Base-by-base conservation (phyloP, 2,329 filamentous ascomycete genomes). In the Akanthomyces dipterigenus region DNA sequence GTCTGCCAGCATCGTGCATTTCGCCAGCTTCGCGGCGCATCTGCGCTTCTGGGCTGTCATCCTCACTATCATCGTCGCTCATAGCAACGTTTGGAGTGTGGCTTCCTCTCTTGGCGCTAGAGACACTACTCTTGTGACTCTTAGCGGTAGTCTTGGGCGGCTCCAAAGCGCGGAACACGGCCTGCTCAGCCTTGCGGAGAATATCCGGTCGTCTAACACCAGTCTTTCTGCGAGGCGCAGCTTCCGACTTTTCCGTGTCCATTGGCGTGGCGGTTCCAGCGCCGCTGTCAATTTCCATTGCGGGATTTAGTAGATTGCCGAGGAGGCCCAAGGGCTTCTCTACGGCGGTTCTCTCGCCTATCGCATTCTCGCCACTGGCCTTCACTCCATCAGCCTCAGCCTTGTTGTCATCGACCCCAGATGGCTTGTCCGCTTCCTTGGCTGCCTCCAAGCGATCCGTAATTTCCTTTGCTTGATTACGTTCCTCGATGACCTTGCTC, bases 111-210 rank as follows among this genome's bases (percentile, higher is more conserved):
- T 79, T 81, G 28, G 75, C 75, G 64, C 82, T 83, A 1, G 80
- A 82, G 28, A 79, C 74, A 34, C 80, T 82, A n/a, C 80, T 77
- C 4, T 79, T 70, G 40, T 79, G 74, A 4, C 79, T 80, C 67
- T 82, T 82, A 1, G 72, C 62, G 6, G 65, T 62, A n/a, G 74
- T 69, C 63, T 80, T 82, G 8, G 78, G 75, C 4, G 78, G 77
- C 55, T 85, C 83, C 36, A 79, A 70, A 0, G 78, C 76, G 3
- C 80, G 78, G 18, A 78, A 65, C 4, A 86, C 79, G 5, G 82
- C 82, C 64, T 84, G 80, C 64, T 88, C 85, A 0, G 85, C 85
- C 67, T 83, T 84, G 38, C 84, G 82, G 2, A 88, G 74, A 34
- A 88, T 76, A 61, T 88, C 85, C 0, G 82, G 80, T 31, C 82